These are phyloP conservation scores for Leavenworthia alabamica DNA, from an alignment of 345 rosid species.

Conservation along the genomic window DNA sequence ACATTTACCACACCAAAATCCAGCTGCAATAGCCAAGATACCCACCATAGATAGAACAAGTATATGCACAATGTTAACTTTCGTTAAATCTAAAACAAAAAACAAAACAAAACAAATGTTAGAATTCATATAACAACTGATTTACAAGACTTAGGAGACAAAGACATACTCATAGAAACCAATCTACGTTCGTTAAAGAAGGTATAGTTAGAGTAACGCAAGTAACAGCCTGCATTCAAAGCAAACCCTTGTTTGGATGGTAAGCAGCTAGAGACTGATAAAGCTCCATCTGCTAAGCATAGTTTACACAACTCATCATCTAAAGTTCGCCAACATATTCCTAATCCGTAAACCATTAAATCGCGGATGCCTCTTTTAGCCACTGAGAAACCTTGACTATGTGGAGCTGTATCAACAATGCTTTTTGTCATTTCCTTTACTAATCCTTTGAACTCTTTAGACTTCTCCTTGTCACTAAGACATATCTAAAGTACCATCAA, in stretches of 20 bases:
- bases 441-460: constrained; percentile 17
- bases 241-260: constrained; percentile 43
- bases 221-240: constrained; percentile 44
- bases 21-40: constrained; percentile 25
- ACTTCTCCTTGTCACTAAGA: not conserved
- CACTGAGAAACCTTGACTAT: constrained; percentile 28
- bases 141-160: not conserved
- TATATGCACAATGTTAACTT: not conserved
- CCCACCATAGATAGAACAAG: constrained; percentile 8
- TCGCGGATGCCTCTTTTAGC: not conserved
- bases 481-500: constrained; percentile 33
- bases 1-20: constrained; percentile 31
- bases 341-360: constrained; percentile 36
- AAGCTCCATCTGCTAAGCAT: constrained; percentile 37
- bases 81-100: constrained; percentile 8
- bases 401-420: constrained; percentile 28
- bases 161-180: constrained; percentile 15
- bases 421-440: constrained; percentile 21
- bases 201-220: constrained; percentile 37
- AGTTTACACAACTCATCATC: constrained; percentile 27
- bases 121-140: not conserved
- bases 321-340: constrained; percentile 39
- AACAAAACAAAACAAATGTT: not conserved
- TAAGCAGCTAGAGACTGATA: constrained; percentile 32
- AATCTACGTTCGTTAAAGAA: constrained; percentile 27